Percentiles rank a stretch among this genome's conserved stretches.
Conservation (phyloP, 495 filamentous ascomycete species). For the Penicillium flavigenum region DNA sequence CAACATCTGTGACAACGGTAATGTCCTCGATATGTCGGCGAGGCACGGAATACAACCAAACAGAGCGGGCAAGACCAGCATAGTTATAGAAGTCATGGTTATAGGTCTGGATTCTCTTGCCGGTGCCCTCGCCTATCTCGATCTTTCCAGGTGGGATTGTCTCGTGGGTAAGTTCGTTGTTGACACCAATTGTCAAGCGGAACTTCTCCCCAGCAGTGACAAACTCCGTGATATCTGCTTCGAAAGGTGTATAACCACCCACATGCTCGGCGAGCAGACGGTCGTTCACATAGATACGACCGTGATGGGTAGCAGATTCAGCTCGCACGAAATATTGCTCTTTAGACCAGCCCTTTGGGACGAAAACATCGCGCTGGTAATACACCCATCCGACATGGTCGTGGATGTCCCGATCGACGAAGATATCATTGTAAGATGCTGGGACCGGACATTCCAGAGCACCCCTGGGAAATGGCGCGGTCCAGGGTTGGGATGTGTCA, state of each 20-base stretch:
- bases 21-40: slow-evolving; percentile 6
- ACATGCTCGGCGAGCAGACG: slow-evolving; percentile 9
- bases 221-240: slow-evolving; percentile 3
- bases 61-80: slow-evolving; percentile 8
- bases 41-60: slow-evolving; percentile 10
- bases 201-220: slow-evolving; percentile 6
- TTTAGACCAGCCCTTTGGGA: slow-evolving; percentile 11
- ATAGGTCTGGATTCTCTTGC: slow-evolving; percentile 6
- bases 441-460: slow-evolving; percentile 8
- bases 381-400: slow-evolving; percentile 12
- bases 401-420: slow-evolving; percentile 3
- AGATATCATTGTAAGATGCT: slow-evolving; percentile 10
- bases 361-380: slow-evolving; percentile 9
- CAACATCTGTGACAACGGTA: slow-evolving; percentile 6
- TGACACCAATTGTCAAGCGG: slow-evolving; percentile 10
- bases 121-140: not conserved
- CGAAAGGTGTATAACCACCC: slow-evolving; percentile 10
- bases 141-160: slow-evolving; percentile 9
- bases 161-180: slow-evolving; percentile 9
- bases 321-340: slow-evolving; percentile 9
- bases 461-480: slow-evolving; percentile 6
- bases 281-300: slow-evolving; percentile 9
- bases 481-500: slow-evolving; percentile 8
- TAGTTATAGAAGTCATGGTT: slow-evolving; percentile 12
- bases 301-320: slow-evolving; percentile 7